A percentile compares a stretch with the other conserved stretches of the same genome.
These are phyloP conservation scores for Pharnaceum exiguum DNA, from an alignment of 148 eudicot species.

Conservation along the genomic window DNA sequence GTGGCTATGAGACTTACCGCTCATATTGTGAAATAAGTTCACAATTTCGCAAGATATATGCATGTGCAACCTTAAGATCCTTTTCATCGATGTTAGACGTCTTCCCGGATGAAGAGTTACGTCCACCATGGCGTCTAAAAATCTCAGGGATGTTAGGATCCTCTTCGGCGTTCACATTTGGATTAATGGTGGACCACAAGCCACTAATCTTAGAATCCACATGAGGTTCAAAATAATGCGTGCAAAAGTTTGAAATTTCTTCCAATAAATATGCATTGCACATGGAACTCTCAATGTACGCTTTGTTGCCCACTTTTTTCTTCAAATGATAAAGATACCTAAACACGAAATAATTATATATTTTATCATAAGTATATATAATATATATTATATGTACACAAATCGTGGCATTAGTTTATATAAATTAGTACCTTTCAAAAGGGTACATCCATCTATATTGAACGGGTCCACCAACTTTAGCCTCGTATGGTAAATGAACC, in stretches of 20 bases:
- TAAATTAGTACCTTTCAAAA: neutral
- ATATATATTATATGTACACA: no score
- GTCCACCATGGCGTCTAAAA: neutral
- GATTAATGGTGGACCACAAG: no score
- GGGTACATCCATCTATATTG: neutral
- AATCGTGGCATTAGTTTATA: no score
- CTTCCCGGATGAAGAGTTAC: neutral
- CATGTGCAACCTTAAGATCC: neutral
- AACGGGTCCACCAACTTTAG: neutral
- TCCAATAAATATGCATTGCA: neutral
- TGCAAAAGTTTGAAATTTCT: neutral
- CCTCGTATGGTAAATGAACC: neutral
- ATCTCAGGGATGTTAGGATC: neutral
- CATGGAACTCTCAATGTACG: neutral
- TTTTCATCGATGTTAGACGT: neutral
- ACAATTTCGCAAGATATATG: neutral
- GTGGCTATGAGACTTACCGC: neutral
- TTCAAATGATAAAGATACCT: neutral
- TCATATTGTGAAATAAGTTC: neutral
- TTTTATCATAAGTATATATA: no score
- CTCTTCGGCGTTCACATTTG: neutral
- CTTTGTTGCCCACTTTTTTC: neutral
- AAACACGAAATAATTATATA: no score
- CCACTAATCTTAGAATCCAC: neutral
- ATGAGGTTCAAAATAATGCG: neutral